Evolutionary conservation across 345 rosid species (phyloP), one percentile per base, ranked within the genome.

Genomic region (Citrus glauca): DNA sequence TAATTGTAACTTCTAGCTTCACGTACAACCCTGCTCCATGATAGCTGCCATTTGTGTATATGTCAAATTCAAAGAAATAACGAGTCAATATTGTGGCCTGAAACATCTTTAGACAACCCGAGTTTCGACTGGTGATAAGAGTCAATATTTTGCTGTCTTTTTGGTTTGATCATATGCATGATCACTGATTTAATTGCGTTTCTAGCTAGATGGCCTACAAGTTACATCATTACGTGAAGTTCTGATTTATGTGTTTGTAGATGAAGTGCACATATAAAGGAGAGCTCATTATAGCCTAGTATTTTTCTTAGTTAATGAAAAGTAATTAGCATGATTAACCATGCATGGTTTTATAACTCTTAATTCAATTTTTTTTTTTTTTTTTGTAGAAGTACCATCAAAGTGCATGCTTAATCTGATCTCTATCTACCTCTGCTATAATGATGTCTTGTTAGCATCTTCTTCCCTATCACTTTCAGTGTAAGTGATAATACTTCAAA

Each of bases 61-160:
- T 24, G 42, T 17, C 62, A 56, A 56, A 56, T 72, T 32, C 48
- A 16, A 16, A 63, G 67, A 14, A 14, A 32, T 32, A 32, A 53
- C 5, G n/a, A 69, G 7, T 10, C 9, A 40, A 40, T 9, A 2
- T 24, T 19, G 27, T 27, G 24, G 55, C 27, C 2, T 27, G 17
- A 74, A 40, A 74, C 69, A 74, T 45, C 35, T 40, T 25, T 24
- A 0, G 28, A 40, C 69, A 74, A 62, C 40, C 32, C 37, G 20
- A 27, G 19, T 9, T 64, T 20, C 62, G 30, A 74, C 37, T 24
- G 13, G 25, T 20, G 28, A 64, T 45, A 20, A 62, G 64, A 8
- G 27, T 66, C 24, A 40, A 56, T 17, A 74, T 80, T 10, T 68
- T 67, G 48, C 8, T 69, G 82, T 69, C 76, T 27, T 40, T 35